Evolutionary conservation across 2,329 filamentous ascomycete species (phyloP).

Genomic region (Colletotrichum costaricense): DNA sequence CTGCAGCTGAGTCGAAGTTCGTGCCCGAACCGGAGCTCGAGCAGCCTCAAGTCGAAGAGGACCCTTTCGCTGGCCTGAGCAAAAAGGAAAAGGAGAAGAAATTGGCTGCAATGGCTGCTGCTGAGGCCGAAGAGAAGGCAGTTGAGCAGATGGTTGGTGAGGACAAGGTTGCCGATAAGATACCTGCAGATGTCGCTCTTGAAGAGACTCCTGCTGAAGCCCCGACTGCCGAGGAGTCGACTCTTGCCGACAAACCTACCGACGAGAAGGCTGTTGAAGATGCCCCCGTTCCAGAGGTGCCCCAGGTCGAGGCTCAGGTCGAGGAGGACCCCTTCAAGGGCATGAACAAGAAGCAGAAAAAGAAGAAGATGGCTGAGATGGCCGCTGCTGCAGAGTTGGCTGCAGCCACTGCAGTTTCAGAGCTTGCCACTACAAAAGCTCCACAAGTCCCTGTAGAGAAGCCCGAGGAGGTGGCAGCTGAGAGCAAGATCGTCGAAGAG

Average conservation of each 20-base stretch:
- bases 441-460: background rate
- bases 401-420: background rate
- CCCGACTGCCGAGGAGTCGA: background rate
- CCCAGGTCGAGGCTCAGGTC: slow-evolving; percentile 37
- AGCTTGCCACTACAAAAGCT: background rate
- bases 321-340: slow-evolving; percentile 34
- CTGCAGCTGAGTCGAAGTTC: background rate
- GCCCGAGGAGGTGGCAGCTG: background rate
- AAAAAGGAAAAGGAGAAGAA: slow-evolving; percentile 30
- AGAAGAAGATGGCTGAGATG: background rate
- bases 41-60: background rate
- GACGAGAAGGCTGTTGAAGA: background rate
- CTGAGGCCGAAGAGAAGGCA: background rate
- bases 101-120: slow-evolving; percentile 7
- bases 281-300: slow-evolving; percentile 17
- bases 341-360: background rate
- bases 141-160: background rate
- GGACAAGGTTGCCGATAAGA: background rate
- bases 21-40: background rate
- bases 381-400: background rate
- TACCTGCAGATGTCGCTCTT: background rate
- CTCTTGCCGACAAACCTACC: background rate
- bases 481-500: background rate
- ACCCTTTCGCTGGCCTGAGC: background rate
- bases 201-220: background rate